Base-by-base conservation (phyloP, 306 rosid species). In the Cucurbita pepo region DNA sequence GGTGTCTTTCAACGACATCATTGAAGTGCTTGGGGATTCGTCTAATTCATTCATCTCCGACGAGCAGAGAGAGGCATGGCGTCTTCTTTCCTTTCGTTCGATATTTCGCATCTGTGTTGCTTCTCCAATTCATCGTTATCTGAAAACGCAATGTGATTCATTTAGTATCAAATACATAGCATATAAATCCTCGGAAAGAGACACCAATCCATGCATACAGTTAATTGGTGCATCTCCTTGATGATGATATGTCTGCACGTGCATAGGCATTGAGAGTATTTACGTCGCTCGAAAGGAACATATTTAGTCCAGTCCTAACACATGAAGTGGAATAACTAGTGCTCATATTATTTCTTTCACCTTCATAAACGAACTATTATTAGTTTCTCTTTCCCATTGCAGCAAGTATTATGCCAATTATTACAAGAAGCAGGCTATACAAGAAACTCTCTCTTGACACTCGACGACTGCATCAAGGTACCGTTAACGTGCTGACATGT, bases 21-120 rank as follows among this genome's bases (percentile, higher is more conserved):
- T 94, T 69, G 84, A 88, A 81, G 96, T 94, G 72, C 85, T 94
- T 36, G 79, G 77, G 58, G 99, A 94, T 85, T 78, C 91, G 80
- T 90, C 95, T 8, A 92, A 95, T 75, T 62, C 96, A 57, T 94
- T 87, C 83, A 85, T 94, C 86, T 85, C 95, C 14, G 91, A 89
- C 47, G 79, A 86, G 76, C 96, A 91, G 78, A 86, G 95, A 87
- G 99, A 91, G 97, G 99, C 84, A 88, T 76, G 47, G 38, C 53
- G 63, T 60, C 79, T 61, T 21, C 22, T 21, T 69, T 66, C 10
- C 54, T 38, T 45, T 22, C 13, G 37, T 65, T 10, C 9, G 1
- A 5, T 10, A 12, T 21, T 19, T 66, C 38, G 48, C 19, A 21
- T 64, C 36, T 64, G 16, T 50, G 14, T 22, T 66, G 12, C 72